A percentile compares a stretch with the other conserved stretches of the same genome.
These are phyloP conservation scores for Eruca vesicaria DNA, from an alignment of 441 rosid genomes.

Conservation along the genomic window DNA sequence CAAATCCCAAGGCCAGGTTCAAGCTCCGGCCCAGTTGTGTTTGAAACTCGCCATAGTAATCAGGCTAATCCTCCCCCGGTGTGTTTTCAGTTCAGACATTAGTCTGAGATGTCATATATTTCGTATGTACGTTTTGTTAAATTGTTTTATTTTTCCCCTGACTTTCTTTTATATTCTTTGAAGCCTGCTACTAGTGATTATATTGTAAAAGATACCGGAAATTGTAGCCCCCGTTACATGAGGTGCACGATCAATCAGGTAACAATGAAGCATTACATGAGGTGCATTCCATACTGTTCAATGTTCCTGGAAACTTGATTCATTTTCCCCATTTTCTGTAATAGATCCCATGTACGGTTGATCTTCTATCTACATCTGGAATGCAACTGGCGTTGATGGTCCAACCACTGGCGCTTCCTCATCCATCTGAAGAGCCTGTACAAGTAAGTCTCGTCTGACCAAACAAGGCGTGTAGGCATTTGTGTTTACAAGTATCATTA, in stretches of 20 bases:
- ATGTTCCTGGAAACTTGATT: neutral
- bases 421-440: slow-evolving; percentile 82
- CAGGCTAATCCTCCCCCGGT: slow-evolving; percentile 65
- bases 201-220: slow-evolving; percentile 61
- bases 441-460: slow-evolving; percentile 48
- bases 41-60: slow-evolving; percentile 61
- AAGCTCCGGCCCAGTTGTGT: slow-evolving; percentile 43
- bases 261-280: neutral
- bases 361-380: slow-evolving; percentile 73
- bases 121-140: neutral
- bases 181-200: slow-evolving; percentile 58
- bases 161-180: slow-evolving; percentile 5
- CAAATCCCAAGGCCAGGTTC: slow-evolving; percentile 67
- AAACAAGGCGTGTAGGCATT: neutral
- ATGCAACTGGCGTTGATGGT: slow-evolving; percentile 77
- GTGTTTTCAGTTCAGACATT: slow-evolving; percentile 33
- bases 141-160: neutral
- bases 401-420: slow-evolving; percentile 82
- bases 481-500: neutral
- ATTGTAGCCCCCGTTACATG: slow-evolving; percentile 77
- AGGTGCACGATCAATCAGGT: slow-evolving; percentile 90
- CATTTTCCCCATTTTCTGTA: slow-evolving; percentile 7
- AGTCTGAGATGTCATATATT: slow-evolving; percentile 14
- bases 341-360: slow-evolving; percentile 84
- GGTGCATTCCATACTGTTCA: slow-evolving; percentile 7